Base-by-base conservation (phyloP, 2,329 filamentous ascomycete species). In the Knoxdaviesia capensis region DNA sequence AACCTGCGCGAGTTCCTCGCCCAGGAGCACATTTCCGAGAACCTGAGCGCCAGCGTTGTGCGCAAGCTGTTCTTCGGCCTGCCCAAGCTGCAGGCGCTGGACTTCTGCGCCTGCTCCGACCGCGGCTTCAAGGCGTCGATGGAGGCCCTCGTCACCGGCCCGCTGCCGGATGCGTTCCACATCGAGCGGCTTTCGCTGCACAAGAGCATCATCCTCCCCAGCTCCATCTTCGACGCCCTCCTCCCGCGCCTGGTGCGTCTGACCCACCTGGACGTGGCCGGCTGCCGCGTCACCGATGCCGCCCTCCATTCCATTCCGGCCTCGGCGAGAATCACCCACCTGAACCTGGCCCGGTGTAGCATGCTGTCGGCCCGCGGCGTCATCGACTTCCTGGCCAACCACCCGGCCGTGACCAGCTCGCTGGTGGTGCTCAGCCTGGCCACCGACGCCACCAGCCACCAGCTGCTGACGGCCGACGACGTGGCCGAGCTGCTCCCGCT, bases 1-100 rank as follows among this genome's bases (percentile, higher is more conserved):
- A 75, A 79, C 51, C 63, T 90, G 32, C 75, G 77, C 52, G 83
- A 88, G 59, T 84, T 86, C 53, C 63, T 88, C 40, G 74, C 76
- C 11, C 82, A 87, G 60, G 83, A 90, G 58, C 80, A 88, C 50
- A 65, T 90, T 41, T 81, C 87, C 53, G 74, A 78, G 40, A 83
- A 90, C 50, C 63, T 88, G 39, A 70, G 75, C 50, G 63, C 64
- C n/a, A 63, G 69, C 10, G 77, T 88, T 11, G 58, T 88, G 37
- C 64, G 66, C 47, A 85, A 82, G 57, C 61, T 90, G 36, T 74
- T 88, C 51, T 73, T 73, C 47, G 72, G 68, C 7, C 64, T 85
- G 45, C 71, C 75, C 1, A 60, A 64, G 40, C 59, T 90, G 42
- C 65, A 69, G 45, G 80, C 78, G 1, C 52, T 88, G 28, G 83